Evolutionary conservation across 2,329 filamentous ascomycete genomes (phyloP), one percentile per base, ranked within the genome.

Genomic region (Fusarium foetens): DNA sequence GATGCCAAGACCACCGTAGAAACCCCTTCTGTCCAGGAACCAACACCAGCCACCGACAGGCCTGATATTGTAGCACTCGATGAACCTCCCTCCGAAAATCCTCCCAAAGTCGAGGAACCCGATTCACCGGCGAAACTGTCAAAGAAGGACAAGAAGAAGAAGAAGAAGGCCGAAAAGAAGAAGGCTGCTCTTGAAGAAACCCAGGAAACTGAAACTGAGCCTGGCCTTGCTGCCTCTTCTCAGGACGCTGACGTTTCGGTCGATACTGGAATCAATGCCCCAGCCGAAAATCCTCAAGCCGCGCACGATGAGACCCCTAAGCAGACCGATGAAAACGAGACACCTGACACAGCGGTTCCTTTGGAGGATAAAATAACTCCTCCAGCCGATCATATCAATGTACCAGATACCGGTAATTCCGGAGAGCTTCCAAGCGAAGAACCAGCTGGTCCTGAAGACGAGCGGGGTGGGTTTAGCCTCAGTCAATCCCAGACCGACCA

Each of bases 131-230:
- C 66, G 9, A 81, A 79, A 54, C 45, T 76, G 33, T 80, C 80
- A 21, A 81, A 81, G 71, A 82, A 80, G 63, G 79, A 80, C 5
- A 81, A 78, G 63, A 81, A 79, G 58, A 81, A 76, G 42, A 69
- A 72, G 48, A 73, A 75, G 31, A 75, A 75, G 68, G 70, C 70
- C 51, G 79, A 78, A 54, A 81, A 78, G 75, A 81, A 80, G 67
- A 77, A 75, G 66, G 61, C 70, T 12, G 72, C 63, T 25, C 54
- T 75, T 16, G 74, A 76, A 45, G 76, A 76, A 35, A 48, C 58
- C 23, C 59, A 54, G 36, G 72, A 69, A 57, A 60, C 65, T 42
- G 71, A 70, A 57, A 55, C 66, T 39, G 72, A 71, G 29, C 72
- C 73, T 58, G 68, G 51, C 27, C 58, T 69, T 48, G 63, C 58